Conservation (phyloP, 1,284 basidiomycete genomes). For the Hymenochaete sp. region DNA sequence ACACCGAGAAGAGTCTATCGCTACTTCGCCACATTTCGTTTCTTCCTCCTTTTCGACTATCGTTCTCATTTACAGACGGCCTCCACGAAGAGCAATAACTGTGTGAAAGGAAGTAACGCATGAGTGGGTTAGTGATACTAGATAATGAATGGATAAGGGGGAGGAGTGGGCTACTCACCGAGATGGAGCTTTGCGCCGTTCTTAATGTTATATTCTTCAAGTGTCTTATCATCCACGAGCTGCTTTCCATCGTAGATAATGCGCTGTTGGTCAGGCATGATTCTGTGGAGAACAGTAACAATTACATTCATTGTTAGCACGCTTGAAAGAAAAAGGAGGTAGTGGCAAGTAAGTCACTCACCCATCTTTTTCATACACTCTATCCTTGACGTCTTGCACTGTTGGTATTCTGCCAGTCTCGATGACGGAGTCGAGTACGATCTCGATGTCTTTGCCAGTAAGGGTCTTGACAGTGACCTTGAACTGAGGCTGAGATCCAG, state of each 20-base stretch:
- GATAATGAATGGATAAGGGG: not conserved
- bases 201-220: constrained; percentile 62
- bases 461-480: constrained; percentile 47
- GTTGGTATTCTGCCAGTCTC: constrained; percentile 37
- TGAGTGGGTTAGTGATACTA: not conserved
- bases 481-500: constrained; percentile 19
- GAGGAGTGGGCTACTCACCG: constrained; percentile 11
- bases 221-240: constrained; percentile 55
- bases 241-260: constrained; percentile 62
- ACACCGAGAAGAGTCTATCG: not conserved
- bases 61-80: constrained; percentile 24
- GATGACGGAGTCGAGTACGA: constrained; percentile 53
- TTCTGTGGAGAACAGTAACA: constrained; percentile 26
- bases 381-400: constrained; percentile 48
- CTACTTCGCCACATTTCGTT: not conserved
- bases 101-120: constrained; percentile 1
- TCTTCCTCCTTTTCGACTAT: constrained; percentile 22
- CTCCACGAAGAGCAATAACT: constrained; percentile 62
- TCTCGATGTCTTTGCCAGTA: constrained; percentile 54
- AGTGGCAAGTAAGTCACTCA: constrained; percentile 3
- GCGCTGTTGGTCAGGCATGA: constrained; percentile 58
- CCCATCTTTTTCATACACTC: constrained; percentile 44
- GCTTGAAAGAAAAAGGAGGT: not conserved
- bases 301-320: not conserved
- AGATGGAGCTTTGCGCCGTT: constrained; percentile 62